Percentiles rank a stretch among this genome's conserved stretches.
These are phyloP conservation scores for Penicillium sclerotigenum DNA, from an alignment of 2,329 filamentous ascomycete genomes.

Conservation along the genomic window DNA sequence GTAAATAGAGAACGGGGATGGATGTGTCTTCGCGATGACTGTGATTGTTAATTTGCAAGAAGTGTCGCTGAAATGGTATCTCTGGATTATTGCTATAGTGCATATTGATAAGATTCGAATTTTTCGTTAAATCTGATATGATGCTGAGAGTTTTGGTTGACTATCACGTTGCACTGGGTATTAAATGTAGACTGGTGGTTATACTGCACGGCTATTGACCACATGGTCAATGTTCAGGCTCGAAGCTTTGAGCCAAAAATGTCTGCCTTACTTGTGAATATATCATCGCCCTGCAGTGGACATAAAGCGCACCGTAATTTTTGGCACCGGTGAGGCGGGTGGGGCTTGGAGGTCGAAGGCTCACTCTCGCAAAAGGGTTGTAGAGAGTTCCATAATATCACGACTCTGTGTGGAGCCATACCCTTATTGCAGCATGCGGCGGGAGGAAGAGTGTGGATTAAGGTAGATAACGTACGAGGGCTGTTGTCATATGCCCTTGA, in stretches of 20 bases:
- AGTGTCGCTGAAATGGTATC: constrained; percentile 2
- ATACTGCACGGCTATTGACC: neutral
- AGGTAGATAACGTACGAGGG: neutral
- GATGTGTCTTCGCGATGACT: neutral
- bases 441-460: neutral
- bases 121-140: neutral
- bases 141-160: neutral
- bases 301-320: neutral
- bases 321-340: neutral
- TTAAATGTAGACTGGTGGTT: neutral
- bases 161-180: neutral
- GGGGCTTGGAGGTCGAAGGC: neutral
- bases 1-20: constrained; percentile 9
- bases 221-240: neutral
- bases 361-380: neutral
- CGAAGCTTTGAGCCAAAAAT: neutral
- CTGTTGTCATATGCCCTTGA: constrained; percentile 38
- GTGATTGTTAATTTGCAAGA: neutral
- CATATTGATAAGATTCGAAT: neutral
- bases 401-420: neutral
- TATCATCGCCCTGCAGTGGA: neutral
- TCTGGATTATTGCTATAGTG: constrained; percentile 3
- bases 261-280: neutral
- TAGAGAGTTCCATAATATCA: neutral
- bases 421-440: neutral